A percentile compares a stretch with the other conserved stretches of the same genome.
phyloP scores from a whole-genome alignment of 164 flowering plant genomes.

The Aristolochia contorta region DNA sequence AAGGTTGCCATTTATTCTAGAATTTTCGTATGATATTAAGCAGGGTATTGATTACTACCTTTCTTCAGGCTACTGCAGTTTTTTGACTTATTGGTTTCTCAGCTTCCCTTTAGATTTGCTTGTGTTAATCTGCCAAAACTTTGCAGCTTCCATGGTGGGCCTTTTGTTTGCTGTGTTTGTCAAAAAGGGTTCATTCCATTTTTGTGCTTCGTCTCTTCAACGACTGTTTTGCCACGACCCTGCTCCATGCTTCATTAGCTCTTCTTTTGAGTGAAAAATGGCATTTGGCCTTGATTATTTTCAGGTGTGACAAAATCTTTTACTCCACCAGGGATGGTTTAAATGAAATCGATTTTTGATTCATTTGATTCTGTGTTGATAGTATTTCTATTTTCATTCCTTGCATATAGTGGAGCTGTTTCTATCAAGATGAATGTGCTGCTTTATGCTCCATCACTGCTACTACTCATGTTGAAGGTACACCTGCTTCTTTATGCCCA shows the following conservation, averaged over 20 bases:
- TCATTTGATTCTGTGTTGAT: not conserved
- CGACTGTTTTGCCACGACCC: slow-evolving; percentile 83
- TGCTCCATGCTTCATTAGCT: slow-evolving; percentile 71
- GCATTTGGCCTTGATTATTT: slow-evolving; percentile 74
- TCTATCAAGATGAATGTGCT: slow-evolving; percentile 96
- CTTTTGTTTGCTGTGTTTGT: slow-evolving; percentile 65
- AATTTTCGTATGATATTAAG: too few relatives aligned
- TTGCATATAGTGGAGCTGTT: slow-evolving; percentile 62
- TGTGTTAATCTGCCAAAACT: slow-evolving; percentile 6
- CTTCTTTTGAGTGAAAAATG: slow-evolving; percentile 53
- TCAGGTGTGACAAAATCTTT: slow-evolving; percentile 45
- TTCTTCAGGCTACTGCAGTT: too few relatives aligned
- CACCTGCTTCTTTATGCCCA: not conserved
- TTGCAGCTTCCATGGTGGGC: slow-evolving; percentile 99
- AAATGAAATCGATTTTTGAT: not conserved
- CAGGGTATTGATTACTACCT: too few relatives aligned
- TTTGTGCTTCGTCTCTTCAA: slow-evolving; percentile 96
- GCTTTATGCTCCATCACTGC: slow-evolving; percentile 73
- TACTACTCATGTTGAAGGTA: slow-evolving; percentile 82
- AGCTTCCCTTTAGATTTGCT: not conserved
- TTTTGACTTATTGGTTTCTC: too few relatives aligned
- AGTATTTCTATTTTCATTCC: slow-evolving; percentile 12
- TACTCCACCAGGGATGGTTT: not conserved
- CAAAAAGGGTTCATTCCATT: slow-evolving; percentile 90
- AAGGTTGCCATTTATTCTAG: too few relatives aligned